Conservation (phyloP, 2,329 filamentous ascomycete genomes). For the Piedraia hortae region DNA sequence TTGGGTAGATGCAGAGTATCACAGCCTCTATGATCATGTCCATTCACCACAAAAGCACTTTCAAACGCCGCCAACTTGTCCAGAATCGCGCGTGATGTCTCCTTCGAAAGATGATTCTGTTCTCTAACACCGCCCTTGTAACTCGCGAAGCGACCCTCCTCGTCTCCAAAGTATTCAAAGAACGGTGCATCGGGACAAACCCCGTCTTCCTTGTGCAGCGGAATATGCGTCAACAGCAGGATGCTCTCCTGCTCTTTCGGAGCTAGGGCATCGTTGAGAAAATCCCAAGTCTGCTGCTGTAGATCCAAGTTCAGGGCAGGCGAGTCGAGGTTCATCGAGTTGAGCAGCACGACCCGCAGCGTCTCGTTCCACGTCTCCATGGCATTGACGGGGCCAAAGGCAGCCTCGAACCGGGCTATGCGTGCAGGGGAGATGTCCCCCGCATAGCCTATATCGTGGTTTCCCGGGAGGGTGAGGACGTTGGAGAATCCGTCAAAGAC, state of each 20-base stretch:
- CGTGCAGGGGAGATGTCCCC: conserved; percentile 61
- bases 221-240: conserved; percentile 61
- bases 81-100: conserved; percentile 42
- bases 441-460: conserved; percentile 90
- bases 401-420: conserved; percentile 52
- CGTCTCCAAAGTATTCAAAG: conserved; percentile 45
- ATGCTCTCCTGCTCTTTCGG: conserved; percentile 31
- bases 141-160: too few species aligned
- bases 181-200: conserved; percentile 63
- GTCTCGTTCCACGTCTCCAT: conserved; percentile 25
- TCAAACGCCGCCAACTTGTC: conserved; percentile 55
- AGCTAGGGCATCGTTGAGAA: conserved; percentile 27
- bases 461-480: conserved; percentile 63
- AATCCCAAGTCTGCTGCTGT: conserved; percentile 50
- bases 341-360: conserved; percentile 65
- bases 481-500: conserved; percentile 8
- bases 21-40: conserved; percentile 87
- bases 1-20: conserved; percentile 30
- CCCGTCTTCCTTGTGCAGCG: conserved; percentile 56
- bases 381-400: conserved; percentile 56
- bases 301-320: conserved; percentile 40
- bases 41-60: conserved; percentile 63
- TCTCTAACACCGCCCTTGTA: conserved; percentile 61
- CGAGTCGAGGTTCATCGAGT: conserved; percentile 79
- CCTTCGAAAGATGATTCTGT: conserved; percentile 63